Base-by-base conservation (phyloP, 257 asterid genomes). In the Solanum dulcamara region DNA sequence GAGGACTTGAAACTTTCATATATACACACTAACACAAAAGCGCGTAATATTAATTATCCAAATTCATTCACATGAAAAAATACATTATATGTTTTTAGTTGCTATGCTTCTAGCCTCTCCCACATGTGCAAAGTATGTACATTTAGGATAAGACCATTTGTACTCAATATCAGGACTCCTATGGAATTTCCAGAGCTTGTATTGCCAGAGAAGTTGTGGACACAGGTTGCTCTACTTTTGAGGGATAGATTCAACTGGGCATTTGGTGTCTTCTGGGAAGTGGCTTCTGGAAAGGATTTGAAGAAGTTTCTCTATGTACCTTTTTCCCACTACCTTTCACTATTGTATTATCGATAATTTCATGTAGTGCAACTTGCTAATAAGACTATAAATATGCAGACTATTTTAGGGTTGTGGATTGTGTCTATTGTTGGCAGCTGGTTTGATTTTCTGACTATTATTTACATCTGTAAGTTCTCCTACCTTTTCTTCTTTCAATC, bases 381-480 rank as follows among this genome's bases (percentile, higher is more conserved):
- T 66, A 66, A 2, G 38, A 30, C 48, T 20, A 17, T 64, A 40
- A 50, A 64, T 18, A 57, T 89, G 84, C 91, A 96, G 99, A 92
- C 92, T 35, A 87, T 96, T 59, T 33, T 90, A 68, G 86, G 79
- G 18, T 86, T 96, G 84, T 94, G 97, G 96, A 22, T 91, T 32
- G 51, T 88, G 66, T 94, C 98, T 3, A 86, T 92, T 33, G 89
- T 95, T 24, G 99, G 97, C 53, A 85, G 97, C 93, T 96, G 97
- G 97, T 93, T 94, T 84, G 99, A 96, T 88, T 90, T 96, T 88
- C 86, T 96, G 88, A 96, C 99, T 40, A 89, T 95, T 4, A 22
- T 89, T 86, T 96, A 93, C 90, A 90, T 92, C 85, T 50, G 98
- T 96, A 86, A 96, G 97, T 89, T 74, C 80, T 68, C 53, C 57